Base-by-base conservation (phyloP, 2,329 filamentous ascomycete genomes). In the Colletotrichum cuscutae region DNA sequence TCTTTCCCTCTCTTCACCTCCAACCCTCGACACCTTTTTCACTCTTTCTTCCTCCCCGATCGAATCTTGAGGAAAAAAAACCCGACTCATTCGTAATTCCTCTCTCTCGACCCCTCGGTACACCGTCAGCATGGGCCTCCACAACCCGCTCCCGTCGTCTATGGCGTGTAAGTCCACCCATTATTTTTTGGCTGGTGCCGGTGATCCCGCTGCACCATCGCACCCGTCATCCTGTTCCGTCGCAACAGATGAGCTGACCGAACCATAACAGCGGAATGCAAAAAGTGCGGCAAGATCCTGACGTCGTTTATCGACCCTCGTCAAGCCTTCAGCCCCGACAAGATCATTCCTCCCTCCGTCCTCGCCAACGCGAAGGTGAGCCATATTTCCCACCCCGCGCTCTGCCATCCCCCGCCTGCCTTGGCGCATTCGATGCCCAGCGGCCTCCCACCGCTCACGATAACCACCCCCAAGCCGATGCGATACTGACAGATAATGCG, bases 281-380 rank as follows among this genome's bases (percentile, higher is more conserved):
- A 93, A 84, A 99, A 99, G 85, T 97, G 95, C 81, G 94, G 94
- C 81, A 98, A 97, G 88, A 98, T 98, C 79, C 90, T 99, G 77
- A 90, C 94, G 58, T 97, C 95, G 13, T 99, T 99, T 82, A 90
- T 98, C 81, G 97, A 98, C 81, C 97, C 97, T 24, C 90, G 92
- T 80, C 96, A 98, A 86, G 86, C 96, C 24, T 98, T 98, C 82
- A 95, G 96, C 6, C 96, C 97, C 68, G 97, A 98, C 84, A 98
- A 98, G 84, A 92, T 99, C 81, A 99, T 99, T 78, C 97, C 97
- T 62, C 95, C 96, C 8, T 90, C 92, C 65, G 89, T 99, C 77
- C 91, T 99, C 78, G 93, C 93, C 76, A 94, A 94, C 82, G 97
- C 97, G 79, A 98, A 99, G 91, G 93, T 95, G 84, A 73, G 78